A percentile compares a stretch with the other conserved stretches of the same genome.
Evolutionary conservation across 192 early-diverging fungal species (phyloP).

Genomic region (Gonapodya prolifera): DNA sequence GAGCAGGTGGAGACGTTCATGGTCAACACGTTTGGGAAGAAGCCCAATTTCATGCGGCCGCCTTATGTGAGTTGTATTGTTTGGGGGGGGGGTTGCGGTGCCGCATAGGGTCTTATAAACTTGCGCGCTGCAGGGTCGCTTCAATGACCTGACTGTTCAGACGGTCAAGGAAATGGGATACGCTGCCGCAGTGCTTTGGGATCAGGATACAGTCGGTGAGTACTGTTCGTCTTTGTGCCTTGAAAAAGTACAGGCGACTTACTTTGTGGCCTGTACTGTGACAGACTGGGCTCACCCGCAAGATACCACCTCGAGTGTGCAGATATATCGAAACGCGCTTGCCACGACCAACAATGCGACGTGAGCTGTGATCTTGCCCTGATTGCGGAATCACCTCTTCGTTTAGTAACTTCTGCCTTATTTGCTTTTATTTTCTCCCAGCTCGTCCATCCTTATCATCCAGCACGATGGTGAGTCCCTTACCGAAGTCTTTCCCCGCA

Average conservation of each 20-base stretch:
- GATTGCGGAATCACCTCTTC: no score
- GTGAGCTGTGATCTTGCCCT: not conserved
- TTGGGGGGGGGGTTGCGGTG: not conserved
- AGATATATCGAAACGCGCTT: not conserved
- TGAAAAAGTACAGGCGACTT: not conserved
- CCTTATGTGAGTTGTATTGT: conserved; percentile 7
- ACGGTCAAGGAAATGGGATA: not conserved
- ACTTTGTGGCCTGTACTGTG: not conserved
- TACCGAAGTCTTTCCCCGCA: not conserved
- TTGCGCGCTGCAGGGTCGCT: not conserved
- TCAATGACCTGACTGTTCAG: not conserved
- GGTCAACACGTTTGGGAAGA: not conserved
- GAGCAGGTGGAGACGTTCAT: not conserved
- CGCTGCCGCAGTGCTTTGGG: not conserved
- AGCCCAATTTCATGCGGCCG: conserved; percentile 6
- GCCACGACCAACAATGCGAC: not conserved
- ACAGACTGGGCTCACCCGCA: not conserved
- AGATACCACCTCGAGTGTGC: not conserved
- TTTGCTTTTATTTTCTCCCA: not conserved
- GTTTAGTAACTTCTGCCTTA: no score
- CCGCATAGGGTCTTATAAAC: not conserved
- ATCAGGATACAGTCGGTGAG: not conserved
- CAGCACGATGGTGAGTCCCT: not conserved
- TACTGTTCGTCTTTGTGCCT: not conserved
- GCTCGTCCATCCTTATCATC: not conserved